Base-by-base conservation (phyloP, 1,284 basidiomycete species). In the Ustilago tritici region DNA sequence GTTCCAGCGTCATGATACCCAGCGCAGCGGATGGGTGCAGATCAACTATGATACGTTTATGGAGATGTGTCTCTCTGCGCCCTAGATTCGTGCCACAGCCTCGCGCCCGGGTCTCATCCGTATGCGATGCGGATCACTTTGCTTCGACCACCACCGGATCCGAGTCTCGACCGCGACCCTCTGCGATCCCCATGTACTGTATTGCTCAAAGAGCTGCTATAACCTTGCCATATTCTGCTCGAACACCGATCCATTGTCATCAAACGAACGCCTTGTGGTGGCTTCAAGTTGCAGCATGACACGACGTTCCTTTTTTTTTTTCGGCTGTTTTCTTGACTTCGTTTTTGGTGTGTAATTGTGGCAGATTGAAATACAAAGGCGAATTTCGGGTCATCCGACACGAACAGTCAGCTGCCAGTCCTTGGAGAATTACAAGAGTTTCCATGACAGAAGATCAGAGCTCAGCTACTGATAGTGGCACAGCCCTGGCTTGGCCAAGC, bases 31-130 rank as follows among this genome's bases (percentile, higher is more conserved):
- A 8, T 78, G 71, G 72, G 68, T 71, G 1, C 78, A 80, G 63
- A 67, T 79, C 63, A 71, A 72, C 60, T 79, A 79, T 62, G 76
- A 79, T 36, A 71, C 68, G 1, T 81, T 81, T 41, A 76, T 81
- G 73, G 70, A 78, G 56, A 67, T 79, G 67, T 67, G 64, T 40
- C 75, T 81, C 19, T 73, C 74, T n/a, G 79, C 79, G 31, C 79
- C 79, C 15, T 81, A 28, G 43, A 70, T 19, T 9, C 10, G 7
- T 23, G 9, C 46, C 46, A 40, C 10, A 17, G 38, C 10, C 11
- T 19, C 40, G 4, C 12, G 11, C 36, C 28, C 23, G 23, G 23
- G 23, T 28, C 23, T 28, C 23, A 28, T 28, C 3, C 3, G 3
- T 28, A 28, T 28, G 23, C 23, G 23, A 28, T 28, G 23, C 23